Percentiles rank a stretch among this genome's conserved stretches.
Evolutionary conservation across 2,329 filamentous ascomycete species (phyloP).

Genomic region (Daldinia sp.): DNA sequence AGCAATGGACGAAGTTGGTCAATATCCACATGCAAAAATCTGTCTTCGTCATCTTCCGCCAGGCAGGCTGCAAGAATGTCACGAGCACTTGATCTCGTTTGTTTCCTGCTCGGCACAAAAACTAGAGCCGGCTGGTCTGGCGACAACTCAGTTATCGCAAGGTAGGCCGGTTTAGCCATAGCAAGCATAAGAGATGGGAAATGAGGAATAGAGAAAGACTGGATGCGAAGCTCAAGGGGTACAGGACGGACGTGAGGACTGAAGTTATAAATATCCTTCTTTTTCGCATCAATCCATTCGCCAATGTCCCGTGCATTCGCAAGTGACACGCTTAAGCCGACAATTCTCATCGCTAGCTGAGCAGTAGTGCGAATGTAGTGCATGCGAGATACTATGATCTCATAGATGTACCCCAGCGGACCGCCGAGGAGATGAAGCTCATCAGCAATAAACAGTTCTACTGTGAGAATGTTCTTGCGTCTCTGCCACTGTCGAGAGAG

Average conservation of each 20-base stretch:
- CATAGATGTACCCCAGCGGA: slow-evolving; percentile 88
- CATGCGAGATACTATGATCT: slow-evolving; percentile 97
- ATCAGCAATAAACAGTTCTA: slow-evolving; percentile 93
- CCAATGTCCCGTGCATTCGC: slow-evolving; percentile 94
- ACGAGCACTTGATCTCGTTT: slow-evolving; percentile 86
- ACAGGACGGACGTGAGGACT: slow-evolving; percentile 90
- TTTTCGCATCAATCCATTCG: slow-evolving; percentile 97
- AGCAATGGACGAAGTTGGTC: slow-evolving; percentile 87
- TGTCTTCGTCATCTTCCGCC: slow-evolving; percentile 90
- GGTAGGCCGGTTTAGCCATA: slow-evolving; percentile 95
- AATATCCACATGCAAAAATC: slow-evolving; percentile 87
- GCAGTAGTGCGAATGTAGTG: slow-evolving; percentile 93
- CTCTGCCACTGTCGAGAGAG: slow-evolving; percentile 96
- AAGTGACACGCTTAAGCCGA: slow-evolving; percentile 91
- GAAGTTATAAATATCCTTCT: slow-evolving; percentile 99
- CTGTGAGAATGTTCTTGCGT: slow-evolving; percentile 91
- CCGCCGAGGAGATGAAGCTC: slow-evolving; percentile 95
- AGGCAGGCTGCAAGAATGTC: slow-evolving; percentile 90
- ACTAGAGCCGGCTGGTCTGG: slow-evolving; percentile 89
- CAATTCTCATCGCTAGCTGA: slow-evolving; percentile 84
- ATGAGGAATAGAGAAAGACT: slow-evolving; percentile 95
- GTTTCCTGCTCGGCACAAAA: slow-evolving; percentile 94
- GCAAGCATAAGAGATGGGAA: slow-evolving; percentile 98
- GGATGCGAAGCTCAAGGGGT: slow-evolving; percentile 91
- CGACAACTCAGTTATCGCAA: slow-evolving; percentile 88